Base-by-base conservation (phyloP, 441 rosid species). In the Euphorbia celastroides region DNA sequence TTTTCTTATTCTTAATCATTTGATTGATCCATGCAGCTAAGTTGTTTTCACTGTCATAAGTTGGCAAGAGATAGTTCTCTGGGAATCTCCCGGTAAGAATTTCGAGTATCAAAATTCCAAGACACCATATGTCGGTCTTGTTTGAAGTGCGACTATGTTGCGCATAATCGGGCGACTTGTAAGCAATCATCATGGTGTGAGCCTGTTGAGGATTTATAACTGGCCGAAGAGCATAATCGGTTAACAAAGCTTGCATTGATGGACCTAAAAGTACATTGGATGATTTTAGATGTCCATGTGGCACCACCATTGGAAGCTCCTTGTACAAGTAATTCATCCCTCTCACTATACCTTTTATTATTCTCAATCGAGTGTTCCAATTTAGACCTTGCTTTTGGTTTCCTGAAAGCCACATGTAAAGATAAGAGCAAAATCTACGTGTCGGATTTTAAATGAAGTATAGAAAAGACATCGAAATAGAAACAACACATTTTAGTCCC, bases 261-360 rank as follows among this genome's bases (percentile, higher is more conserved):
- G 80, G 76, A 57, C 81, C 77, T 0, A 94, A 77, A 31, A 94
- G 88, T 20, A 94, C 97, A 58, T 94, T 94, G 5, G 99, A 94
- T 65, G 98, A 92, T 75, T 94, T 94, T 16, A 92, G 82, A 75
- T 94, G 98, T 30, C 99, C 99, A 55, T 94, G 96, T 6, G 99
- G 90, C 27, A 81, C 79, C 0, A 81, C 70, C 1, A 88, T 79
- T 0, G 91, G 92, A 60, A 94, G 84, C 75, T 88, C 89, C 0
- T 34, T 75, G 83, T 84, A 85, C 62, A 94, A 84, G 72, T 84
- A 88, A 19, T 74, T 77, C 78, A 94, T 70, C 2, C 98, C 99
- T 67, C 70, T 89, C 3, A 82, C 86, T 20, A 87, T 82, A 16
- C 99, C 99, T 79, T 84, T 84, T 69, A 94, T 61, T 58, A 94